Conservation (phyloP, 306 rosid genomes). For the Vigna unguiculata region DNA sequence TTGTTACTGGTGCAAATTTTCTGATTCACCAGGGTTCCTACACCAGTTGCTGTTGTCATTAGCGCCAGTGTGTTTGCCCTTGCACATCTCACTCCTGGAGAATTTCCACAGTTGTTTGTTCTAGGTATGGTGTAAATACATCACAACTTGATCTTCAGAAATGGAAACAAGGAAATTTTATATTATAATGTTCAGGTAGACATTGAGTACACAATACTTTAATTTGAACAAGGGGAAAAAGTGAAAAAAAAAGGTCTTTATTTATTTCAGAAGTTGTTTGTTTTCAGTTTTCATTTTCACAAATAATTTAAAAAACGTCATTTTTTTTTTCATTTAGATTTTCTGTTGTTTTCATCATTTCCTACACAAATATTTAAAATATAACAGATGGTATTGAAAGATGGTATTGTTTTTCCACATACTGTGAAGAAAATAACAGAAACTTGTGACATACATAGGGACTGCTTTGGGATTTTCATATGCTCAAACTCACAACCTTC, state of each 20-base stretch:
- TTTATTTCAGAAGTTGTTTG: background rate
- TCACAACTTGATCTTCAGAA: constrained; percentile 19
- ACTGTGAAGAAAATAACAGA: constrained; percentile 29
- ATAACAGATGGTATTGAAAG: background rate
- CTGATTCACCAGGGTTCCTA: constrained; percentile 69
- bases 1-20: background rate
- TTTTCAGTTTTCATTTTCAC: no score
- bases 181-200: background rate
- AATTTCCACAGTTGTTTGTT: constrained; percentile 95
- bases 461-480: constrained; percentile 89
- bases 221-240: no score
- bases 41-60: constrained; percentile 81
- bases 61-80: constrained; percentile 90
- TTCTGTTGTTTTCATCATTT: background rate
- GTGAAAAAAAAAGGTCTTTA: no score
- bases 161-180: constrained; percentile 11
- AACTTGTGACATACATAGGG: constrained; percentile 57
- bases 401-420: constrained; percentile 23
- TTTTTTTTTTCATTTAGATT: background rate
- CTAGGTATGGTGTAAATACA: constrained; percentile 63
- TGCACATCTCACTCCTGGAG: constrained; percentile 98
- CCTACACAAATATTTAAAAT: background rate
- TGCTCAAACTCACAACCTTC: constrained; percentile 96
- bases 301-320: background rate
- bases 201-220: no score